phyloP scores from a whole-genome alignment of 495 filamentous ascomycete genomes.

The Aspergillus diversus region DNA sequence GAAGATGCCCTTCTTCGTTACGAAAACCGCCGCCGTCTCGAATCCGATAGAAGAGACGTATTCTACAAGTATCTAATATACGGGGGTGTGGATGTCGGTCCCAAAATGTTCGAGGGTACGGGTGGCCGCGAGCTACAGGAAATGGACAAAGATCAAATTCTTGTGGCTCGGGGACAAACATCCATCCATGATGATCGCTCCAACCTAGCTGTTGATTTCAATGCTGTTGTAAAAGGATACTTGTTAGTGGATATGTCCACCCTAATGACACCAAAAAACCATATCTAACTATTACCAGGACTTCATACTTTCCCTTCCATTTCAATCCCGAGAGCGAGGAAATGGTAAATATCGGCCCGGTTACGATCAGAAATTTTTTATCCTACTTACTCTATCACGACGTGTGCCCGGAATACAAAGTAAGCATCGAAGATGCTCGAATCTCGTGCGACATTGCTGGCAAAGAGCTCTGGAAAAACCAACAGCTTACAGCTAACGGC shows the following conservation, averaged over 20 bases:
- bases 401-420: constrained; percentile 79
- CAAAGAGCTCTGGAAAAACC: constrained; percentile 63
- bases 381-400: constrained; percentile 84
- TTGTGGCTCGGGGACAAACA: constrained; percentile 40
- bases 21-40: constrained; percentile 72
- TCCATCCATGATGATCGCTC: constrained; percentile 29
- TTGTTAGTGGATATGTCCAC: constrained; percentile 55
- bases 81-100: constrained; percentile 75
- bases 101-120: constrained; percentile 68
- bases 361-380: constrained; percentile 81
- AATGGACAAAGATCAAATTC: constrained; percentile 66
- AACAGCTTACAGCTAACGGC: constrained; percentile 49
- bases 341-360: constrained; percentile 54
- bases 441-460: constrained; percentile 68
- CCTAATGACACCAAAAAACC: not conserved
- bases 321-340: constrained; percentile 52
- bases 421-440: constrained; percentile 67
- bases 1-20: constrained; percentile 86
- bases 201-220: constrained; percentile 80
- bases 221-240: constrained; percentile 74
- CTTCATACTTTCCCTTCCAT: constrained; percentile 49
- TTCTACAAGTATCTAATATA: constrained; percentile 81
- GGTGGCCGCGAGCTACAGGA: constrained; percentile 54
- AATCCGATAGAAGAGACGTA: constrained; percentile 58
- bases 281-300: constrained; percentile 28